Base-by-base conservation (phyloP, 768 basidiomycete species). In the Boletus bicolor region DNA sequence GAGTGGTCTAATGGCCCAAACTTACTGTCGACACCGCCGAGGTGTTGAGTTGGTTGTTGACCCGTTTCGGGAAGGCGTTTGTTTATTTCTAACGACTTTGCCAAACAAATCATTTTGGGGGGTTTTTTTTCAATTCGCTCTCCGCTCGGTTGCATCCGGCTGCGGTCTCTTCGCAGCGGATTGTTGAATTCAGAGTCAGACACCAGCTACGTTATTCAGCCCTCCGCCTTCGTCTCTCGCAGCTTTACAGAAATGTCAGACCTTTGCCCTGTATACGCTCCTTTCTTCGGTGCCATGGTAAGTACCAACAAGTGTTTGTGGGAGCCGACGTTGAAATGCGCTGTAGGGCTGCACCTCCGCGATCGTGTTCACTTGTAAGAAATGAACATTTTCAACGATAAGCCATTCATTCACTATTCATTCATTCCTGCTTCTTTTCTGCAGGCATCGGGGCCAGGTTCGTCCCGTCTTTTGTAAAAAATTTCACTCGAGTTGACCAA, bases 281-380 rank as follows among this genome's bases (percentile, higher is more conserved):
- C 96, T 63, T 98, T 98, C 81, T 99, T 99, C 67, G 93, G 93
- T 66, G 92, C 90, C 55, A 93, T 97, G 91, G 93, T 91, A 62
- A 70, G 88, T 74, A 12, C 19, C 5, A 9, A 4, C 35, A 30
- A 46, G 46, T 35, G 0, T 30, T 28, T 39, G 21, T 49, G 19
- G 19, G 19, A 30, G 19, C 56, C 19, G 52, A 47, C 26, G 48
- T 57, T 66, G 44, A 69, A 49, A 7, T 17, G 19, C 12, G 44
- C 49, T 58, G 36, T 69, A 95, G 93, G 96, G 96, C 63, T 96
- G 93, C 80, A 93, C 95, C 54, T 86, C 87, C 69, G 93, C 96
- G 59, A 98, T 98, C 71, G 91, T 96, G 71, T 97, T 99, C 76
- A 97, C 95, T 64, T 95, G 96, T 95, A 68, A 80, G 92, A 73